Evolutionary conservation across 2,329 filamentous ascomycete species (phyloP), one percentile per base, ranked within the genome.

Genomic region (Stagonosporopsis rhizophila): DNA sequence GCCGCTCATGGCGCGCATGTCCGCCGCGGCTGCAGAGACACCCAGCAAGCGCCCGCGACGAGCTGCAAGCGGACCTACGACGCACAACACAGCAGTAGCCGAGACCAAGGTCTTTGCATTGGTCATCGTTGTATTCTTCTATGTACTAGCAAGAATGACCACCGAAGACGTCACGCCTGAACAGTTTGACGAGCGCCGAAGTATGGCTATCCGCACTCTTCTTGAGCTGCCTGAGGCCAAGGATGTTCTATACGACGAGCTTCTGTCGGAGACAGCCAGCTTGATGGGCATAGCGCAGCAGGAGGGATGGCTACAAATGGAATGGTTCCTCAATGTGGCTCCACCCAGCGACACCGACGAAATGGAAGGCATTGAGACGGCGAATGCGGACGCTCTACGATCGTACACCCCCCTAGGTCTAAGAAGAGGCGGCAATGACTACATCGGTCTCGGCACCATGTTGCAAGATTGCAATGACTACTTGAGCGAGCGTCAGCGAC

Each of bases 381-480:
- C 58, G 3, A 58, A 66, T 8, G 74, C 73, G 1, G 63, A 19
- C 9, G 23, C 32, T 7, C 20, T 8, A 2, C 42, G 34, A n/a
- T 71, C 66, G 45, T 44, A 75, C 76, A n/a, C 76, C 75, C 50
- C 75, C 14, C 30, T n/a, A 70, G 66, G 70, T 70, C 41, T 73
- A 72, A 55, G 77, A 80, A 65, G 77, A 73, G 68, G 77, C 79
- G 59, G 83, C 52, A 78, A 69, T 50, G 66, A 67, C 28, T 71
- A 73, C 37, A 74, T 82, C 76, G 86, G 74, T 73, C 58, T 82
- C 15, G 80, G 79, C 2, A 89, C 87, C 2, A 92, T 92, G 89
- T 85, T 93, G 65, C 89, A 92, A 73, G 87, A 88, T 61, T 83
- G 84, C 42, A 87, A 90, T 66, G 89, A 92, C 67, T 91, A 87